phyloP scores from a whole-genome alignment of 2,329 filamentous ascomycete species.

The Penicillium crustosum region DNA sequence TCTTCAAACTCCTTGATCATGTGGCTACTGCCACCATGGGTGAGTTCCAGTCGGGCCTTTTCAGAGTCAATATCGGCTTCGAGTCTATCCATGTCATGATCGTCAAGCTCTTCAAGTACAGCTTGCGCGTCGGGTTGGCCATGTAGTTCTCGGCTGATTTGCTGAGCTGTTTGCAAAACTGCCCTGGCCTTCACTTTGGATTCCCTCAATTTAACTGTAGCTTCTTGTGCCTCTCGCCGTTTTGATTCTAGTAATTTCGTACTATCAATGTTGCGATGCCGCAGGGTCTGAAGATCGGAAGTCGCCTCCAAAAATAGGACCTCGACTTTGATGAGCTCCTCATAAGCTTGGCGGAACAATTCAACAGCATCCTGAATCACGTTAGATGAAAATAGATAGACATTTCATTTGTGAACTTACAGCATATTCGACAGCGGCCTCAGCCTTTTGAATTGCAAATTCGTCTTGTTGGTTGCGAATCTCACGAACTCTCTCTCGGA shows the following conservation, averaged over 20 bases:
- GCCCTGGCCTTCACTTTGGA: constrained; percentile 16
- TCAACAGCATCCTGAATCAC: constrained; percentile 56
- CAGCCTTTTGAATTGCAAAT: constrained; percentile 57
- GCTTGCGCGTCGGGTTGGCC: constrained; percentile 32
- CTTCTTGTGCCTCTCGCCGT: constrained; percentile 41
- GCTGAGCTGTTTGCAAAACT: constrained; percentile 18
- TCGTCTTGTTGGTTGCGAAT: constrained; percentile 58
- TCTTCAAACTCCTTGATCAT: constrained; percentile 76
- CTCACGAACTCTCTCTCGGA: constrained; percentile 50
- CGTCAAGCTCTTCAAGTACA: constrained; percentile 47
- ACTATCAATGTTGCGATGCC: constrained; percentile 63
- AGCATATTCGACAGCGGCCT: constrained; percentile 56
- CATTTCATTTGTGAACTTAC: constrained; percentile 36
- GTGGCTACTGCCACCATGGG: constrained; percentile 73
- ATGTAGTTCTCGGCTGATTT: constrained; percentile 13
- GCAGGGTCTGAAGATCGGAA: constrained; percentile 75
- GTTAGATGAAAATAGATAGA: constrained; percentile 9
- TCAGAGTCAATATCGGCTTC: constrained; percentile 73
- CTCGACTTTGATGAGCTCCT: constrained; percentile 66
- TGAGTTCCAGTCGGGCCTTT: constrained; percentile 72
- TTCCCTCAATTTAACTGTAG: constrained; percentile 38
- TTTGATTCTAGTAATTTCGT: constrained; percentile 47
- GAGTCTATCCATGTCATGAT: constrained; percentile 62
- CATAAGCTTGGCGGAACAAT: constrained; percentile 61
- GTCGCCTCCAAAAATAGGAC: constrained; percentile 73